Base-by-base conservation (phyloP, 768 basidiomycete genomes). In the Udeniomyces megalosporus region DNA sequence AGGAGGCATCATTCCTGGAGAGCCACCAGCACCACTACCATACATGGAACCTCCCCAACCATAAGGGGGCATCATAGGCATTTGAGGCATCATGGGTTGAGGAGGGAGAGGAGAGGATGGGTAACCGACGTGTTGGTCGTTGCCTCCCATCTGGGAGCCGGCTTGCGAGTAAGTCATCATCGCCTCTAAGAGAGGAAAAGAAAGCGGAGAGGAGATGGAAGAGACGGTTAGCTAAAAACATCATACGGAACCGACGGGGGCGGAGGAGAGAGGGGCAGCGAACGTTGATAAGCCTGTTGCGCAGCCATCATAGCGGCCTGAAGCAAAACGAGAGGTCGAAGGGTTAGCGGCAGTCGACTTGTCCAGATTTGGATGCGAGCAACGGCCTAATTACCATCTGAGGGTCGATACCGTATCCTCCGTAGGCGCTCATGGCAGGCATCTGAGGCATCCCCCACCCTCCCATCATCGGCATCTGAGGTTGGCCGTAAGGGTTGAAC, bases 151-250 rank as follows among this genome's bases (percentile, higher is more conserved):
- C 31, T 64, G 61, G 7, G 70, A 71, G 17, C 70, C 70, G 10
- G 69, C 69, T 62, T 70, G 69, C 11, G 68, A 69, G 65, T 70
- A 69, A n/a, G 66, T 46, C 61, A 71, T 69, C 69, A 71, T 70
- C 38, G 70, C 69, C 42, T 66, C 68, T 87, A 84, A 38, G 0
- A 79, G 82, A 86, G 85, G 22, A 71, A 69, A 17, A 3, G 35
- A 12, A n/a, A n/a, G n/a, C n/a, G 15, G 28, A 24, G 14, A 52
- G 48, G 26, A 44, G 51, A 35, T 8, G 7, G 51, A 29, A 58
- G 29, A 4, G 14, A 52, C 22, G 20, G 46, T 51, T 48, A 47
- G 68, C 66, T 8, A 64, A 66, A 24, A 66, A 55, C 64, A 69
- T 69, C 20, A 65, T 68, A 22, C 66, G 67, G 20, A 60, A 8